Base-by-base conservation (phyloP, 768 basidiomycete genomes). In the Cubamyces lactineus region DNA sequence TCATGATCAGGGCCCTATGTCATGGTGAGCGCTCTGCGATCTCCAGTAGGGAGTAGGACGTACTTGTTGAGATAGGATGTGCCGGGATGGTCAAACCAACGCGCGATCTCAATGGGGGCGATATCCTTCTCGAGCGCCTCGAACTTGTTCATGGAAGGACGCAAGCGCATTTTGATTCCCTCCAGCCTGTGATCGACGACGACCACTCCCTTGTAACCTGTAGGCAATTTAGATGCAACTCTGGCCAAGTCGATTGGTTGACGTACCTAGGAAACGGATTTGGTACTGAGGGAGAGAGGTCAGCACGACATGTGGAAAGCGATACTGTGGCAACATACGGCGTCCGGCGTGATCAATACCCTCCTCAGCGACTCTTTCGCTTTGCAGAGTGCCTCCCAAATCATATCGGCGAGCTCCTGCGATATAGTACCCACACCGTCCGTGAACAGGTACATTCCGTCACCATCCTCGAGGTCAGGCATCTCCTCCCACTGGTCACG, bases 391-490 rank as follows among this genome's bases (percentile, higher is more conserved):
- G 76, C 77, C 13, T 69, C 62, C 86, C 87, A 92, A 34, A 94
- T 88, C 66, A 69, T 74, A 42, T 85, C 71, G 0, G 79, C 84
- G 4, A 94, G 76, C 23, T 76, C 75, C 19, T 75, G 73, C 1
- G 91, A 89, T 51, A 94, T 90, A 0, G 91, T 91, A 1, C 92
- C 92, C 12, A 89, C 84, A 28, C 92, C 92, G 59, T 94, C 92
- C 0, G 92, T 93, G 69, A 86, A 87, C 23, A 80, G 61, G 62
- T 79, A 80, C 24, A 62, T 72, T 23, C 76, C 72, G 13, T 70
- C 65, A 16, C 78, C 34, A 34, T 34, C 34, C 34, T 34, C 79
- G 12, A 92, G 74, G 69, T 93, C 92, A 0, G 71, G 69, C 48
- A 91, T 80, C 57, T 80, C 76, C 52, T 85, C 80, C 86, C 92